Evolutionary conservation across 1,284 basidiomycete species (phyloP), one percentile per base, ranked within the genome.

Genomic region (Ustilago sp.): DNA sequence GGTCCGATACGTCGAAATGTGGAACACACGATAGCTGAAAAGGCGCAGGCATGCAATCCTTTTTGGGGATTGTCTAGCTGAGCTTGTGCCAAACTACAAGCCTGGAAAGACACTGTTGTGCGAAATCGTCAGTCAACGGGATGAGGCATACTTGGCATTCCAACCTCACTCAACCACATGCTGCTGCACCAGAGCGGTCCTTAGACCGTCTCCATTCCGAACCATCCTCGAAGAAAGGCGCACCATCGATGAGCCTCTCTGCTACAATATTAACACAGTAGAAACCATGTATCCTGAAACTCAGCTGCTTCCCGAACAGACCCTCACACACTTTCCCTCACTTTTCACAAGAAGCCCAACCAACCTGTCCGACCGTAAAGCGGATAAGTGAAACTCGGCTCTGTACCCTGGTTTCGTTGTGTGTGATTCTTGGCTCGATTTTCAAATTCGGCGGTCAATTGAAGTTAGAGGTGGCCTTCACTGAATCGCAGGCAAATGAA

Each of bases 361-460:
- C 4, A 7, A 41, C 17, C 39, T 13, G 17, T 41, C 11, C 1
- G 4, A 13, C 6, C 17, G 39, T 41, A 15, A 6, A 41, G 15
- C 5, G 11, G 39, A 41, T 4, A 2, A 17, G 39, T 41, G 39
- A 41, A 41, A 17, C 39, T 41, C 13, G 23, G 23, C 23, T 28
- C 23, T 28, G 8, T 15, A 41, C 6, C 39, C 39, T 41, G 11
- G 39, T 41, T n/a, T 15, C 39, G 13, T 12, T 17, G 39, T 7
- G 39, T 17, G 39, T 17, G 39, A 6, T 43, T 43, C n/a, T 17
- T 43, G 23, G 23, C 23, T 19, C 11, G n/a, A 45, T 51, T 51
- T 51, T 51, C 52, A 54, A 45, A 45, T 19, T 45, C 43, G 43
- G 19, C n/a, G 43, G 43, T 23, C 11, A 45, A 45, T 11, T 8